phyloP scores from a whole-genome alignment of 2,329 filamentous ascomycete species.

The Leptographium galeiforme region DNA sequence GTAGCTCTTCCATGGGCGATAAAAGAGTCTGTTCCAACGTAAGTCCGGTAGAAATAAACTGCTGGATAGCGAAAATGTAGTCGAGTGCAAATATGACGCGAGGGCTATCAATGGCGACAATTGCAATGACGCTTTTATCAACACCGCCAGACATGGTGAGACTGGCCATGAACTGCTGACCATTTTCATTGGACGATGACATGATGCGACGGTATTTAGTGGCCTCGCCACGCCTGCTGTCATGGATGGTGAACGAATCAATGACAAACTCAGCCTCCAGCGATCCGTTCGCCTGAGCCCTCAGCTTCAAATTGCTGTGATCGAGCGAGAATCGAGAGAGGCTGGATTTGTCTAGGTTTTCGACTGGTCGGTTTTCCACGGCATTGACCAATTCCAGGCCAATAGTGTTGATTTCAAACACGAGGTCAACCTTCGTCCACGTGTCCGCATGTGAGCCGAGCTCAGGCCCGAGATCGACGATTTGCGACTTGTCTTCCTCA shows the following conservation, averaged over 20 bases:
- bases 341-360: conserved; percentile 63
- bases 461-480: conserved; percentile 53
- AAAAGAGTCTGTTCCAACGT: conserved; percentile 40
- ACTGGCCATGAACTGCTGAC: conserved; percentile 97
- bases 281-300: conserved; percentile 84
- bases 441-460: conserved; percentile 53
- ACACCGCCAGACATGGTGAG: conserved; percentile 80
- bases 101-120: conserved; percentile 89
- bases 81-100: conserved; percentile 90
- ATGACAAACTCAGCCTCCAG: conserved; percentile 88
- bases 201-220: conserved; percentile 98
- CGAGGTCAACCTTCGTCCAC: conserved; percentile 88
- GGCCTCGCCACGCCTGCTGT: conserved; percentile 75
- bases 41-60: conserved; percentile 66
- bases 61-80: conserved; percentile 81
- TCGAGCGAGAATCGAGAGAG: conserved; percentile 91
- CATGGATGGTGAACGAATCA: conserved; percentile 85
- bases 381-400: conserved; percentile 78
- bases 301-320: conserved; percentile 78
- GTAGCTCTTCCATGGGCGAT: conserved; percentile 34
- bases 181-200: conserved; percentile 87
- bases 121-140: conserved; percentile 71
- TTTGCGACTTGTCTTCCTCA: conserved; percentile 21
- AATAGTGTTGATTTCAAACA: conserved; percentile 79
- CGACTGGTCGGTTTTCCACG: conserved; percentile 62